These are phyloP conservation scores for Fusarium avenaceum DNA, from an alignment of 2,329 filamentous ascomycete genomes.

Conservation along the genomic window DNA sequence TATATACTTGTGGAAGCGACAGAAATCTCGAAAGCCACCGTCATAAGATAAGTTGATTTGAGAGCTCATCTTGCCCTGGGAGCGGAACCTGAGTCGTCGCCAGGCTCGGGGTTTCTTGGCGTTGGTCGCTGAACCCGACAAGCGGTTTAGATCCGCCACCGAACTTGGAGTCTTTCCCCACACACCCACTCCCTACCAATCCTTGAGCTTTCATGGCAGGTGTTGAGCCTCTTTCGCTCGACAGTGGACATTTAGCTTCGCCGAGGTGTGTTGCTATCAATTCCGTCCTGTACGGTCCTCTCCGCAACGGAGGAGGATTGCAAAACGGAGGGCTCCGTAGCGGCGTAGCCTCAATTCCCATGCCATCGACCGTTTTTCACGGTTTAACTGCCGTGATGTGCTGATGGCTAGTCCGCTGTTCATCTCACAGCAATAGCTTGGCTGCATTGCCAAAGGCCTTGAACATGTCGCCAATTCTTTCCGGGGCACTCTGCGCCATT, in stretches of 20 bases:
- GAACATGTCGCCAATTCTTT: not conserved
- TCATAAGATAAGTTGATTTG: constrained; percentile 24
- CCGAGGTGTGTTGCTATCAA: constrained; percentile 32
- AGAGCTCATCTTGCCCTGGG: constrained; percentile 1
- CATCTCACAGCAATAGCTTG: not conserved
- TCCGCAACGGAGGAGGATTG: constrained; percentile 14
- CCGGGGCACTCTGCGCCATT: constrained; percentile 6
- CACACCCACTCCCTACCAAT: constrained; percentile 23
- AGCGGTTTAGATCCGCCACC: constrained; percentile 43
- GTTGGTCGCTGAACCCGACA: constrained; percentile 29
- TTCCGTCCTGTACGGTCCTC: constrained; percentile 25
- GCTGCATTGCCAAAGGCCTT: not conserved
- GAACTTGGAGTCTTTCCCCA: constrained; percentile 32
- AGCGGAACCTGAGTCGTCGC: constrained; percentile 37
- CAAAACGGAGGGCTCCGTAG: constrained; percentile 25
- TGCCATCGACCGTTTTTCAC: constrained; percentile 15
- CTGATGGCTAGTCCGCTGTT: not conserved
- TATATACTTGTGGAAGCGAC: constrained; percentile 41
- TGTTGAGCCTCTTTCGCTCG: constrained; percentile 24
- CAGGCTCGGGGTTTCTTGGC: constrained; percentile 41
- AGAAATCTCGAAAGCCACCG: constrained; percentile 21
- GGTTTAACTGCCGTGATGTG: constrained; percentile 12
- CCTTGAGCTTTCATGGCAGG: constrained; percentile 11
- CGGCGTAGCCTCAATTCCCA: constrained; percentile 32
- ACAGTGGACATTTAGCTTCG: constrained; percentile 5